Conservation (phyloP, 495 filamentous ascomycete species). For the Penicillium coprophilum region DNA sequence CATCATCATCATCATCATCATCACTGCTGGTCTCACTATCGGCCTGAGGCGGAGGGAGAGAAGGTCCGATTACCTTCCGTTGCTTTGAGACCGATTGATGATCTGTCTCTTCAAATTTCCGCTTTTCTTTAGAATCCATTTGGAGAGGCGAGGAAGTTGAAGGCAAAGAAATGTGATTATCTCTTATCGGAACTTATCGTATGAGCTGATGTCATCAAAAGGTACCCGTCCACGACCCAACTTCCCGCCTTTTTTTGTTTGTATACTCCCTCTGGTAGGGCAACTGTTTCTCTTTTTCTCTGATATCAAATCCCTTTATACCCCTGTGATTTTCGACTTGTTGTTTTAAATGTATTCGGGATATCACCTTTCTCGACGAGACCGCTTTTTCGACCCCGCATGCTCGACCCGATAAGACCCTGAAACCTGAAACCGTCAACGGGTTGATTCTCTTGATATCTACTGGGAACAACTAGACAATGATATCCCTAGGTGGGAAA, state of each 20-base stretch:
- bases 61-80: conserved; percentile 37
- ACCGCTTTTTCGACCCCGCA: conserved; percentile 14
- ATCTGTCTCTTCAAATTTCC: conserved; percentile 16
- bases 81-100: conserved; percentile 13
- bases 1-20: conserved; percentile 51
- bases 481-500: conserved; percentile 1
- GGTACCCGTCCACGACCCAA: no score
- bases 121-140: conserved; percentile 23
- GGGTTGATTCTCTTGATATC: background rate
- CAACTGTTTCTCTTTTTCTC: no score
- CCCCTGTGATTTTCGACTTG: no score
- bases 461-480: background rate
- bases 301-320: no score
- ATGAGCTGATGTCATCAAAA: no score
- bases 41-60: conserved; percentile 27
- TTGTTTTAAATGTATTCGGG: background rate
- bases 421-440: no score
- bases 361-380: background rate
- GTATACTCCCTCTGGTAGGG: no score
- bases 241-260: no score
- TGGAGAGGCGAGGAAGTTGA: no score
- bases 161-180: no score
- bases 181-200: no score
- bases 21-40: conserved; percentile 23
- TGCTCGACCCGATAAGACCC: background rate